Evolutionary conservation across 2,329 filamentous ascomycete genomes (phyloP).

Genomic region (Phoma sp.): DNA sequence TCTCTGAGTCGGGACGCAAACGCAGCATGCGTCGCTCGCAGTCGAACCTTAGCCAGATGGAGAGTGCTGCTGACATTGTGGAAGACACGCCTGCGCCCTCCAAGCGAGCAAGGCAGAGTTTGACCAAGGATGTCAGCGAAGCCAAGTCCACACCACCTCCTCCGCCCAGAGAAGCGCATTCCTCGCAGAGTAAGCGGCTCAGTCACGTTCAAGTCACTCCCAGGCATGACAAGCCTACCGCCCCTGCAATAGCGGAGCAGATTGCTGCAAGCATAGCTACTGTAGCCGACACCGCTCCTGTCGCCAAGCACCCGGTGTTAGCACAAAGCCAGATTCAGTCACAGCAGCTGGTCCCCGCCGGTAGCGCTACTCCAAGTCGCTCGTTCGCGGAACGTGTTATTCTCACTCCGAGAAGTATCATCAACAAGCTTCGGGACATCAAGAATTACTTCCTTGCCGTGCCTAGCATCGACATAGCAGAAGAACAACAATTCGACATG

Average conservation of each 20-base stretch:
- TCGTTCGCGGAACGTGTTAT: conserved; percentile 45
- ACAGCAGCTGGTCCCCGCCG: conserved; percentile 8
- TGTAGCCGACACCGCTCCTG: conserved; percentile 2
- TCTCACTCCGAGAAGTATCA: conserved; percentile 57
- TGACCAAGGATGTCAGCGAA: conserved; percentile 40
- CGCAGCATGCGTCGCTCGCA: conserved; percentile 35
- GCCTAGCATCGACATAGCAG: conserved; percentile 62
- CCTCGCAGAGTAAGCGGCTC: conserved; percentile 28
- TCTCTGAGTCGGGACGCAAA: conserved; percentile 32
- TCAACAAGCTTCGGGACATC: conserved; percentile 53
- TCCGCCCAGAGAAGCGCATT: conserved; percentile 5
- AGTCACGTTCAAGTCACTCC: conserved; percentile 38
- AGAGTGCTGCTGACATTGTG: conserved; percentile 31
- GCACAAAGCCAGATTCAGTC: conserved; percentile 2
- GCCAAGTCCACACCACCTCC: conserved; percentile 25
- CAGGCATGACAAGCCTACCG: conserved; percentile 8
- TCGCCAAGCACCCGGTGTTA: conserved; percentile 14
- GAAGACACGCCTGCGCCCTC: conserved; percentile 37
- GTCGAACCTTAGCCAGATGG: conserved; percentile 39
- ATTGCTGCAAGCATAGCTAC: conserved; percentile 11
- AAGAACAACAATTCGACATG: conserved; percentile 76
- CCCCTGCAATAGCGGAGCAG: conserved; percentile 9
- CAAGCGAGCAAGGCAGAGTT: conserved; percentile 34
- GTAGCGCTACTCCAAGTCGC: conserved; percentile 32
- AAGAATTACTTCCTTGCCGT: conserved; percentile 62